A percentile compares a stretch with the other conserved stretches of the same genome.
phyloP scores from a whole-genome alignment of 2,329 filamentous ascomycete species.

The Trichophyton rubrum region DNA sequence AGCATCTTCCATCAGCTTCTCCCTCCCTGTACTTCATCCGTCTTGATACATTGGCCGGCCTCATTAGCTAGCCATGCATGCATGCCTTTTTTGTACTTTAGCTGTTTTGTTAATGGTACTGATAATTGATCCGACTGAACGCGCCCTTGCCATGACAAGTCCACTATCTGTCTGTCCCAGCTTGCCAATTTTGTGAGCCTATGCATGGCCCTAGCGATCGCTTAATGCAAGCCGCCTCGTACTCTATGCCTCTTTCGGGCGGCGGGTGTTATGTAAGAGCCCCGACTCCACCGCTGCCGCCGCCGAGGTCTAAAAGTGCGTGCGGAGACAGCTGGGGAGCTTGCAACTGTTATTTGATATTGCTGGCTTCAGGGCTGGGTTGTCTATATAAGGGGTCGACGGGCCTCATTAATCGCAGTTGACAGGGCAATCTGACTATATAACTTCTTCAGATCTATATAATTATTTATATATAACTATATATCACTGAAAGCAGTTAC shows the following conservation, averaged over 20 bases:
- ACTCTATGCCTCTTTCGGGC: slow-evolving; percentile 1
- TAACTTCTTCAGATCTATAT: neutral
- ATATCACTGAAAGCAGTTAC: neutral
- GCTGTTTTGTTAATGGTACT: too few relatives aligned
- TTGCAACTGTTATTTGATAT: neutral
- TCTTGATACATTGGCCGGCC: neutral
- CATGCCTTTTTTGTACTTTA: neutral
- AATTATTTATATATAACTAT: neutral
- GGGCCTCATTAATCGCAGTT: neutral
- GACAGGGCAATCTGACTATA: neutral
- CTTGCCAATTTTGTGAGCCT: neutral
- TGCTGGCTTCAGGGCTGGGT: neutral
- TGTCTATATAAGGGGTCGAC: neutral
- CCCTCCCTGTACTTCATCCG: neutral
- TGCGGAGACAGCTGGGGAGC: neutral
- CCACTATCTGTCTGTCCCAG: neutral
- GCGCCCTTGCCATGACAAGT: neutral
- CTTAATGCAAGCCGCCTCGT: neutral
- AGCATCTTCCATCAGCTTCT: neutral
- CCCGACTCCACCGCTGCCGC: neutral
- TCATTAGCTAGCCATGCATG: neutral
- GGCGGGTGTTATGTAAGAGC: neutral
- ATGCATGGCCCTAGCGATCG: neutral
- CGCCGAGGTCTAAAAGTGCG: neutral
- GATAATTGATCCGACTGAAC: neutral